Evolutionary conservation across 2,329 filamentous ascomycete genomes (phyloP).

Genomic region (Penicillium sp.): DNA sequence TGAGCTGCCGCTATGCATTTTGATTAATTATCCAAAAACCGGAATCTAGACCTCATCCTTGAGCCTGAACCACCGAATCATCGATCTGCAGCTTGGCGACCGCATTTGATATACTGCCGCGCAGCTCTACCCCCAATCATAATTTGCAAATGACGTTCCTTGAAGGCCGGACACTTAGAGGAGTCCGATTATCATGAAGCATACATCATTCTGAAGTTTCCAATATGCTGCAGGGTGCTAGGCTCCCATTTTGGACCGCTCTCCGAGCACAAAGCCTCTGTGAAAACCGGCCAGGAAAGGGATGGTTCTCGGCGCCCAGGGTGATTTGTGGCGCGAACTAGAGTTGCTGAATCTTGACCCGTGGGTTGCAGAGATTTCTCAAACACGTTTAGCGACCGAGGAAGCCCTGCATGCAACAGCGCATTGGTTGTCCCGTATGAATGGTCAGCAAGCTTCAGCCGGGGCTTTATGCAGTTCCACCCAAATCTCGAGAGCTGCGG

Average conservation of each 20-base stretch:
- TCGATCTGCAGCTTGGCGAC: neutral
- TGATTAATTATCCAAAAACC: neutral
- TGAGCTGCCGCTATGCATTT: neutral
- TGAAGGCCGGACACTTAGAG: no score
- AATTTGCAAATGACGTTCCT: neutral
- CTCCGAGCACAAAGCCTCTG: neutral
- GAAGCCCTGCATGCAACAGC: neutral
- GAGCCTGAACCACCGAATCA: neutral
- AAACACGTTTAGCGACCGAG: neutral
- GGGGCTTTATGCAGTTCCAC: neutral
- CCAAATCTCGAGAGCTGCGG: neutral
- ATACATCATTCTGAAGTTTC: neutral
- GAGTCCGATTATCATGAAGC: neutral
- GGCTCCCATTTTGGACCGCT: neutral
- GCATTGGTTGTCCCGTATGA: neutral
- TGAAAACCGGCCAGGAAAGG: neutral
- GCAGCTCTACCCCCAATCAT: neutral
- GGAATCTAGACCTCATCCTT: slow-evolving; percentile 1
- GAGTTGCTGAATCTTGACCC: neutral
- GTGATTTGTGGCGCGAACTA: neutral
- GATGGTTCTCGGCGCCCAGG: neutral
- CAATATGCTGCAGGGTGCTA: neutral
- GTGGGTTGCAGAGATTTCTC: neutral
- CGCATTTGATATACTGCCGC: neutral
- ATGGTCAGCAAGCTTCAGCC: neutral